Evolutionary conservation across 2,329 filamentous ascomycete genomes (phyloP).

Genomic region (Spiromastix sp.): DNA sequence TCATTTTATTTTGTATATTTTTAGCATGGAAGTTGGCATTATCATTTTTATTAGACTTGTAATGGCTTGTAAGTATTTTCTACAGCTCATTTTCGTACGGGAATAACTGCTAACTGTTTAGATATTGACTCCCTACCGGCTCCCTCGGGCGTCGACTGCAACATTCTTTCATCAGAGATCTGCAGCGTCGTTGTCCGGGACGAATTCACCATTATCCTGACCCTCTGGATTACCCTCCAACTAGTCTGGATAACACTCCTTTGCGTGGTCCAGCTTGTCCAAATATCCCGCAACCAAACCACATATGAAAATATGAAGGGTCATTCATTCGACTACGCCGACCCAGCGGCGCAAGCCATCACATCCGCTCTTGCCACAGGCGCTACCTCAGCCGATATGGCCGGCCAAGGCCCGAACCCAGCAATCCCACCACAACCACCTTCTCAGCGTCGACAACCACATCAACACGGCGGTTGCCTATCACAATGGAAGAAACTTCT

Average conservation of each 20-base stretch:
- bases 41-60: conserved; percentile 59
- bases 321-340: conserved; percentile 49
- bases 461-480: conserved; percentile 49
- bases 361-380: conserved; percentile 61
- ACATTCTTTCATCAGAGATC: conserved; percentile 61
- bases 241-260: conserved; percentile 97
- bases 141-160: conserved; percentile 48
- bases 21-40: conserved; percentile 67
- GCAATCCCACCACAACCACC: conserved; percentile 34
- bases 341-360: conserved; percentile 47
- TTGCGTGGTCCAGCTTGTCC: conserved; percentile 82
- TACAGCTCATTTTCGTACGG: no score
- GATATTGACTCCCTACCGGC: conserved; percentile 53
- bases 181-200: conserved; percentile 73
- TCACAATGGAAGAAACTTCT: conserved; percentile 74
- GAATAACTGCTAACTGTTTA: conserved; percentile 27
- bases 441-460: conserved; percentile 40
- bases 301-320: conserved; percentile 96
- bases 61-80: conserved; percentile 53
- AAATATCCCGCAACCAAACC: conserved; percentile 85
- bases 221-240: conserved; percentile 71
- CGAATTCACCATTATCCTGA: conserved; percentile 70
- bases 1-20: conserved; percentile 86
- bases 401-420: conserved; percentile 56
- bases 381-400: conserved; percentile 53